Evolutionary conservation across 495 filamentous ascomycete genomes (phyloP).

Genomic region (Arthonia radiata): DNA sequence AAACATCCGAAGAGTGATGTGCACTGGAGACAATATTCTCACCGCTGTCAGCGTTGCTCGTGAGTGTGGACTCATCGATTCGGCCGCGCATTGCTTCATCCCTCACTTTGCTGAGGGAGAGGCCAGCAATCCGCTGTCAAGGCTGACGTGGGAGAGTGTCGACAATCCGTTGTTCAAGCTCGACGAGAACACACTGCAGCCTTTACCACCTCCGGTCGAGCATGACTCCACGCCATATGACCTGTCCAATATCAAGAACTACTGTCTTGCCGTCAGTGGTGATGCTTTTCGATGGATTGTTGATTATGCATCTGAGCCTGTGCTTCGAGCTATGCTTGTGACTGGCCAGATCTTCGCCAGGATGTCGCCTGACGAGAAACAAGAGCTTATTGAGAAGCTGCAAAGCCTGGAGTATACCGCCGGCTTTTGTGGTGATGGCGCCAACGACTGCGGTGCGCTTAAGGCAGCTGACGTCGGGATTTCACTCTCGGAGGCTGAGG

Average conservation of each 20-base stretch:
- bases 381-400: constrained; percentile 90
- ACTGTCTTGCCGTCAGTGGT: constrained; percentile 68
- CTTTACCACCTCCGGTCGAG: constrained; percentile 38
- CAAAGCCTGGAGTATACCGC: constrained; percentile 90
- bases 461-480: constrained; percentile 99
- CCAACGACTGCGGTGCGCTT: constrained; percentile 92
- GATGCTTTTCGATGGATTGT: constrained; percentile 94
- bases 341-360: constrained; percentile 84
- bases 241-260: constrained; percentile 50
- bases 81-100: constrained; percentile 66
- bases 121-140: constrained; percentile 38
- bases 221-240: constrained; percentile 70
- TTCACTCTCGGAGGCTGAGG: constrained; percentile 90
- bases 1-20: constrained; percentile 82
- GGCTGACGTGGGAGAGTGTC: constrained; percentile 72
- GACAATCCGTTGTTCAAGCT: constrained; percentile 55
- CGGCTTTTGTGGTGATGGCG: constrained; percentile 94
- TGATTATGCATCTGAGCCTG: constrained; percentile 58
- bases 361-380: constrained; percentile 98
- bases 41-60: constrained; percentile 92
- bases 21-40: constrained; percentile 94
- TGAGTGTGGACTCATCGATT: constrained; percentile 68
- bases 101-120: constrained; percentile 63
- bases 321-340: constrained; percentile 68
- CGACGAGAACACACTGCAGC: constrained; percentile 57